A percentile compares a stretch with the other conserved stretches of the same genome.
Conservation (phyloP, 2,329 filamentous ascomycete genomes). For the Sodiomyces alkalinus region DNA sequence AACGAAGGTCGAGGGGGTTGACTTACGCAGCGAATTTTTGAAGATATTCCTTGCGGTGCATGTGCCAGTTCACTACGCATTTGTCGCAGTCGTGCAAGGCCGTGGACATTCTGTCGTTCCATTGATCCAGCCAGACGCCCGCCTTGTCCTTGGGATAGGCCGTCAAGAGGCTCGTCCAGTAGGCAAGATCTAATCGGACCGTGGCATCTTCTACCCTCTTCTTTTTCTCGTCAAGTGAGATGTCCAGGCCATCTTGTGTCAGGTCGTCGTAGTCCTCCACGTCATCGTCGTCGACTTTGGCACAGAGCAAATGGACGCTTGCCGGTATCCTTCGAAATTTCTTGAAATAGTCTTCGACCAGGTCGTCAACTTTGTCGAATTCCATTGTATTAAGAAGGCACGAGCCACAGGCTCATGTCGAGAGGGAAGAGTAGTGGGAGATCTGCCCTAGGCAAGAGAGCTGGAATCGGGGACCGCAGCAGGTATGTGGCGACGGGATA, state of each 20-base stretch:
- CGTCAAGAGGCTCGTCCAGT: constrained; percentile 53
- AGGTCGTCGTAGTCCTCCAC: constrained; percentile 46
- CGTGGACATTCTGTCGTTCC: constrained; percentile 39
- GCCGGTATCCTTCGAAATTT: constrained; percentile 26
- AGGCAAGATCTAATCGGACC: constrained; percentile 43
- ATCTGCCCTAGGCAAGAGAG: no score
- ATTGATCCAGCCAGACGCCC: constrained; percentile 43
- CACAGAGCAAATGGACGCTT: constrained; percentile 53
- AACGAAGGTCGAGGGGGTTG: constrained; percentile 10
- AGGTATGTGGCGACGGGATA: no score
- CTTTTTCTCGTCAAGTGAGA: constrained; percentile 34
- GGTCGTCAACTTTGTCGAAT: constrained; percentile 17
- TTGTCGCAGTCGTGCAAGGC: constrained; percentile 50
- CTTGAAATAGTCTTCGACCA: constrained; percentile 26
- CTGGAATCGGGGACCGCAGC: no score
- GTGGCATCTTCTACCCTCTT: constrained; percentile 38
- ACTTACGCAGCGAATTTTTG: constrained; percentile 45
- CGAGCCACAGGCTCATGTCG: no score
- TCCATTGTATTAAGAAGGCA: no score
- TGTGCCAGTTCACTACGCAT: constrained; percentile 63
- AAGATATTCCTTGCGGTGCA: constrained; percentile 46
- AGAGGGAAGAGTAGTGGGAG: no score
- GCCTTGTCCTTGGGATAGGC: constrained; percentile 48
- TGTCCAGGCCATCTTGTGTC: constrained; percentile 18
- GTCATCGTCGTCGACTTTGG: constrained; percentile 47